Evolutionary conservation across 352 stramenopile species (phyloP).

Genomic region (Globisporangium takayamanum): DNA sequence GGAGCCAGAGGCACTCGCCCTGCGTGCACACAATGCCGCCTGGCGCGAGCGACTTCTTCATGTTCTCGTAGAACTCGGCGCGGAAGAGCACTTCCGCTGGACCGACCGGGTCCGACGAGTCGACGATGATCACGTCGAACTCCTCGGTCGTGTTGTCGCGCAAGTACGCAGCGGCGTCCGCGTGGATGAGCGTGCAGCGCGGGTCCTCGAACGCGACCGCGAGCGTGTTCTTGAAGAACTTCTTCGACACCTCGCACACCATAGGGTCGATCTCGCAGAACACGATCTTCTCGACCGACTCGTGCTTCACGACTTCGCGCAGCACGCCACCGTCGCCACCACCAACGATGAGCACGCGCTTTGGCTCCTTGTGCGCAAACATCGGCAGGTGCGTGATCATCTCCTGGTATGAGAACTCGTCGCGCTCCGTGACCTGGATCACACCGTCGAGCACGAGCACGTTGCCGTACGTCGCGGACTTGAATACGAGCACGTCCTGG

Average conservation of each 20-base stretch:
- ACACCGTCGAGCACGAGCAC: conserved; percentile 99
- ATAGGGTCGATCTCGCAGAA: conserved; percentile 99
- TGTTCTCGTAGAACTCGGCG: conserved; percentile 93
- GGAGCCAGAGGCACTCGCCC: conserved; percentile 98
- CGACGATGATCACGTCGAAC: conserved; percentile 97
- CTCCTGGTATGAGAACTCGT: conserved; percentile 99
- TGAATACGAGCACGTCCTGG: conserved; percentile 98
- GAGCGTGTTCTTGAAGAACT: conserved; percentile 88
- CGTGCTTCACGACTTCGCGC: conserved; percentile 93
- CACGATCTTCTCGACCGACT: conserved; percentile 92
- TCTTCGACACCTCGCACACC: conserved; percentile 95
- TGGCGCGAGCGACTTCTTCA: conserved; percentile 86
- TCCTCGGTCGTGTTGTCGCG: conserved; percentile 64
- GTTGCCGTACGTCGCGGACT: conserved; percentile 95
- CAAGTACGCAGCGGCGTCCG: conserved; percentile 89
- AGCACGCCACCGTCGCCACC: conserved; percentile 97
- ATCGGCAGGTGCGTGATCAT: conserved; percentile 99
- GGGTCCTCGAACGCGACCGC: conserved; percentile 95
- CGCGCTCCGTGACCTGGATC: conserved; percentile 97
- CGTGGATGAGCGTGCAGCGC: conserved; percentile 90
- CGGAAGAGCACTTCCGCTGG: conserved; percentile 94
- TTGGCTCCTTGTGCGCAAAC: conserved; percentile 93
- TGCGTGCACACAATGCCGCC: conserved; percentile 87
- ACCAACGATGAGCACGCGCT: conserved; percentile 96
- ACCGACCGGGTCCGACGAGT: conserved; percentile 94